Base-by-base conservation (phyloP, 2,329 filamentous ascomycete genomes). In the Botrytis fabae region DNA sequence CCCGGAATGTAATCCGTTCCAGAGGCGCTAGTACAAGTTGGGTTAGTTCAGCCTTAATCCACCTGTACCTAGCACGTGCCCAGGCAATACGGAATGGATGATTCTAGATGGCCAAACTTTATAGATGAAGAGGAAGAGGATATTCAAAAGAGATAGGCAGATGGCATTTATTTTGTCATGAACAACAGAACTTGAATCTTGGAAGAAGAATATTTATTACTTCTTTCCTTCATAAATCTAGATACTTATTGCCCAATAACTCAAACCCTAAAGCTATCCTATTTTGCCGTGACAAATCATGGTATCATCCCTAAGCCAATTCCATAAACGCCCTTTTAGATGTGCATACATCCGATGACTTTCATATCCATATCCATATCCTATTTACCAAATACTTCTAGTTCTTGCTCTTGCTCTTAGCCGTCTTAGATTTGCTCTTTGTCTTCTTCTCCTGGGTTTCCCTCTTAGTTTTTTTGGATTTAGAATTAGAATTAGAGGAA, bases 351-450 rank as follows among this genome's bases (percentile, higher is more conserved):
- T 22, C 46, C 42, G 32, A 28, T 38, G 57, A 46, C 10, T 73
- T 42, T n/a, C 40, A 42, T 25, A 32, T 70, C 14, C 51, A 28
- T 25, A 42, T 59, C 18, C 38, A 61, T n/a, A 40, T n/a, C 42
- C 68, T 25, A 22, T 28, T 40, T 12, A 25, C 54, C 28, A 60
- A 40, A 35, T 35, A 14, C 0, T 66, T 38, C 40, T 44, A 44
- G 6, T 70, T 57, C 57, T 73, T 73, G 42, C 70, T 57, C 57
- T 73, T 73, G 42, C 70, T 69, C 66, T 69, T 71, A 57, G 44
- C 38, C 62, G 65, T 72, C 48, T 70, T 74, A 22, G 54, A 68
- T 42, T 62, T 72, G 38, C n/a, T 65, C 54, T 61, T 70, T 8
- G 46, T 59, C 42, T 71, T 70, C 57, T 73, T 75, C 38, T 61